Evolutionary conservation across 192 early-diverging fungal species (phyloP).

Genomic region (Umbelopsis sp.): DNA sequence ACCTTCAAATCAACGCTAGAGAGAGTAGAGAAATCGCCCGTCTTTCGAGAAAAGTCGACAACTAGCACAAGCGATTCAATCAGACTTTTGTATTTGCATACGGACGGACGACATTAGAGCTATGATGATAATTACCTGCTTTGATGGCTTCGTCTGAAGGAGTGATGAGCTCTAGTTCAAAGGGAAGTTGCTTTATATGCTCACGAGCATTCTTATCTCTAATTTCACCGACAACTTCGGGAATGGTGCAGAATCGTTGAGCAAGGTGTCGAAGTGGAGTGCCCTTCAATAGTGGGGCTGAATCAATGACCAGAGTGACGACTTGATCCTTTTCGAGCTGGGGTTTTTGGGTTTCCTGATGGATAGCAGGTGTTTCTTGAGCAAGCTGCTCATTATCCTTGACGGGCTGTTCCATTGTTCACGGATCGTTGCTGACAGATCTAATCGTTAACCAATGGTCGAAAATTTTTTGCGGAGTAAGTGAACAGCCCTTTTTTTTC

Average conservation of each 20-base stretch:
- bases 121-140: conserved; percentile 42
- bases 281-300: conserved; percentile 73
- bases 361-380: not conserved
- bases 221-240: conserved; percentile 86
- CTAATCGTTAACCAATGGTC: not conserved
- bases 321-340: conserved; percentile 38
- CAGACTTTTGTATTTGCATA: not conserved
- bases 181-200: conserved; percentile 57
- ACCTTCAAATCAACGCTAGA: conserved; percentile 86
- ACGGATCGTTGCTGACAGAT: conserved; percentile 1
- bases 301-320: conserved; percentile 69
- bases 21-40: conserved; percentile 86
- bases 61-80: conserved; percentile 47
- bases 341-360: too few relatives aligned
- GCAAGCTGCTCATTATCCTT: not conserved
- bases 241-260: conserved; percentile 78
- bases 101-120: not conserved
- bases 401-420: not conserved
- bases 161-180: conserved; percentile 59
- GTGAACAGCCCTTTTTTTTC: not conserved
- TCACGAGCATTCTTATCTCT: conserved; percentile 73
- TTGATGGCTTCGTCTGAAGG: conserved; percentile 68
- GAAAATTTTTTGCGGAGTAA: not conserved
- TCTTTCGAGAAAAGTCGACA: conserved; percentile 82
- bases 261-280: conserved; percentile 61